A percentile compares a stretch with the other conserved stretches of the same genome.
Evolutionary conservation across 371 early-diverging fungal genomes (phyloP).

Genomic region (Haplosporangium sp.): DNA sequence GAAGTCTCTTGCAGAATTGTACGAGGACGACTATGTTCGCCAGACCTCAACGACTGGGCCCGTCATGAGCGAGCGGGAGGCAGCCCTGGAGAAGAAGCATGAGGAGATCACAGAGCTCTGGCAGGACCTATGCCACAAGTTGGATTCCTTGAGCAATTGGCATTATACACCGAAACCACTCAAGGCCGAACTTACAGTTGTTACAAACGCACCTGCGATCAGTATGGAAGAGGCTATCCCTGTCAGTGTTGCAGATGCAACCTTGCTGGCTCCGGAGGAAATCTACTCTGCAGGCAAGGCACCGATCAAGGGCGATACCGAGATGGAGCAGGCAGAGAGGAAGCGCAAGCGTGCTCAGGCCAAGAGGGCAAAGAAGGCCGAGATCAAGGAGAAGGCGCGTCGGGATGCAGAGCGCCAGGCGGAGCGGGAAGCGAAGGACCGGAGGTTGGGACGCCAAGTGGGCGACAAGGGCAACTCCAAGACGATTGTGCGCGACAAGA

Average conservation of each 20-base stretch:
- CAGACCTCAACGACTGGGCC: constrained; percentile 64
- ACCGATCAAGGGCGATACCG: constrained; percentile 70
- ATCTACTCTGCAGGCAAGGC: constrained; percentile 61
- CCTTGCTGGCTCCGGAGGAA: constrained; percentile 91
- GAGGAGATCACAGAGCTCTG: constrained; percentile 82
- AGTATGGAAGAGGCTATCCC: constrained; percentile 96
- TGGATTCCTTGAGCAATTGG: constrained; percentile 94
- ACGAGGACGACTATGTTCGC: constrained; percentile 90
- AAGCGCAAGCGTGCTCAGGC: constrained; percentile 72
- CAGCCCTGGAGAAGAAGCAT: constrained; percentile 79
- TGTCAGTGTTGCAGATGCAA: constrained; percentile 84
- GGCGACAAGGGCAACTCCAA: constrained; percentile 61
- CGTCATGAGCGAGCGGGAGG: constrained; percentile 76
- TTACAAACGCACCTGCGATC: constrained; percentile 88
- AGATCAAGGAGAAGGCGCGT: constrained; percentile 63
- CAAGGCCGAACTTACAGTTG: constrained; percentile 81
- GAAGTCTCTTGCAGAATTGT: constrained; percentile 90
- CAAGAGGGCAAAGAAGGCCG: constrained; percentile 71
- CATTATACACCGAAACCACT: constrained; percentile 87
- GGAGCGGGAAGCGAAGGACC: constrained; percentile 58
- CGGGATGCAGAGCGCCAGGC: constrained; percentile 64
- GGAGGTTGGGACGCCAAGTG: constrained; percentile 63
- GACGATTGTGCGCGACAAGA: constrained; percentile 62
- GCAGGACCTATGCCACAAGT: constrained; percentile 77
- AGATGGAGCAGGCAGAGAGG: constrained; percentile 80